Evolutionary conservation across 2,329 filamentous ascomycete genomes (phyloP).

Genomic region (Fusarium sp.): DNA sequence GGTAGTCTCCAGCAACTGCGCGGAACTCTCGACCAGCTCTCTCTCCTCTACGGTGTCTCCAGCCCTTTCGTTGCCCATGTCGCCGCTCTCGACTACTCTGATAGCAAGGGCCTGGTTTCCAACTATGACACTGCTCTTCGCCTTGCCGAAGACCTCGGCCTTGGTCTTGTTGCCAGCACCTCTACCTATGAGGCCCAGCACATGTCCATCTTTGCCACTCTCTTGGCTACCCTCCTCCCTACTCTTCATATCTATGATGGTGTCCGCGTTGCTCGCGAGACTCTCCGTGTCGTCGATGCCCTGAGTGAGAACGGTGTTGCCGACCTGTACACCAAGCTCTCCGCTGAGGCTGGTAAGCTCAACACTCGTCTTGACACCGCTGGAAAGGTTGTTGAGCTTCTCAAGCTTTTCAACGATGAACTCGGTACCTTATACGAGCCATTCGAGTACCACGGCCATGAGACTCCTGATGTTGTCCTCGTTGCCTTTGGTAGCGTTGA

Average conservation of each 20-base stretch:
- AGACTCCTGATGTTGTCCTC: slow-evolving; percentile 82
- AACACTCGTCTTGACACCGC: slow-evolving; percentile 80
- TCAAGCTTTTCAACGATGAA: slow-evolving; percentile 86
- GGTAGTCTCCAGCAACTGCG: slow-evolving; percentile 85
- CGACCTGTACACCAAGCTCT: slow-evolving; percentile 75
- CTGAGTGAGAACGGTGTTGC: slow-evolving; percentile 78
- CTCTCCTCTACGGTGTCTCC: slow-evolving; percentile 89
- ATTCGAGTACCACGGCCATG: slow-evolving; percentile 94
- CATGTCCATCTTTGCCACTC: slow-evolving; percentile 89
- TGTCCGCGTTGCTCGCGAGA: slow-evolving; percentile 84
- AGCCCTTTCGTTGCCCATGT: slow-evolving; percentile 95
- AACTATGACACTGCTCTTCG: slow-evolving; percentile 88
- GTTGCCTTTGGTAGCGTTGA: slow-evolving; percentile 95
- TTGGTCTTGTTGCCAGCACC: slow-evolving; percentile 86
- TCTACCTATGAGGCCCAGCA: slow-evolving; percentile 95
- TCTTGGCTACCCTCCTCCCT: slow-evolving; percentile 83
- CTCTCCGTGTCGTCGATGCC: slow-evolving; percentile 84
- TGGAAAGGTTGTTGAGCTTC: slow-evolving; percentile 77
- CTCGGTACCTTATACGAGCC: slow-evolving; percentile 92
- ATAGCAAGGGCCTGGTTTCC: slow-evolving; percentile 78
- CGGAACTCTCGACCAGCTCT: slow-evolving; percentile 88
- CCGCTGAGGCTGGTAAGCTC: slow-evolving; percentile 70
- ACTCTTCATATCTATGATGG: slow-evolving; percentile 92
- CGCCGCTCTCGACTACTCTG: slow-evolving; percentile 87
- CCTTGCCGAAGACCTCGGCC: slow-evolving; percentile 88